phyloP scores from a whole-genome alignment of 192 early-diverging fungal genomes.

The Cladochytrium replicatum region DNA sequence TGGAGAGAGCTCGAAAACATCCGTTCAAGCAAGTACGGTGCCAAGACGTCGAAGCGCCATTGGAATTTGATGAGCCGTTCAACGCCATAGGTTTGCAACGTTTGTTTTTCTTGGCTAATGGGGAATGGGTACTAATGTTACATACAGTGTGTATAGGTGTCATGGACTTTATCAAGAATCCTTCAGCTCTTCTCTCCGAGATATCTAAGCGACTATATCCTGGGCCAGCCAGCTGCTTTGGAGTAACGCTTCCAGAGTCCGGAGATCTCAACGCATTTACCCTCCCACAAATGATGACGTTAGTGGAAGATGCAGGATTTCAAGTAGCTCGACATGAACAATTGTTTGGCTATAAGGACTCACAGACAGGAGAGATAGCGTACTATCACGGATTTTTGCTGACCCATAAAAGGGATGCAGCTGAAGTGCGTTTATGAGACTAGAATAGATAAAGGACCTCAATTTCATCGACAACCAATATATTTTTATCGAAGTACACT shows the following conservation, averaged over 20 bases:
- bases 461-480: too few species aligned
- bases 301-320: slow-evolving; percentile 6
- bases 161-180: slow-evolving; percentile 12
- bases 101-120: slow-evolving; percentile 4
- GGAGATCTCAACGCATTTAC: slow-evolving; percentile 9
- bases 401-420: too few species aligned
- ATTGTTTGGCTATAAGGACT: slow-evolving; percentile 22
- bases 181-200: not conserved
- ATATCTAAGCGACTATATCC: not conserved
- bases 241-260: slow-evolving; percentile 11
- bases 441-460: too few species aligned
- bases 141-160: slow-evolving; percentile 20
- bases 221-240: slow-evolving; percentile 2
- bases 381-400: slow-evolving; percentile 16
- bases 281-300: not conserved
- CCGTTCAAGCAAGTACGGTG: slow-evolving; percentile 14
- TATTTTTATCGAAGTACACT: not conserved
- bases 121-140: too few species aligned
- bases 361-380: slow-evolving; percentile 6
- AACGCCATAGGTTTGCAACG: slow-evolving; percentile 10
- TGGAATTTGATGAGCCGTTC: slow-evolving; percentile 7
- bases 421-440: too few species aligned
- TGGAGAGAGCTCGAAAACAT: slow-evolving; percentile 13
- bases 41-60: slow-evolving; percentile 14
- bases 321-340: slow-evolving; percentile 5